Percentiles rank a stretch among this genome's conserved stretches.
Evolutionary conservation across 2,329 filamentous ascomycete genomes (phyloP).

Genomic region (Penicillium sp.): DNA sequence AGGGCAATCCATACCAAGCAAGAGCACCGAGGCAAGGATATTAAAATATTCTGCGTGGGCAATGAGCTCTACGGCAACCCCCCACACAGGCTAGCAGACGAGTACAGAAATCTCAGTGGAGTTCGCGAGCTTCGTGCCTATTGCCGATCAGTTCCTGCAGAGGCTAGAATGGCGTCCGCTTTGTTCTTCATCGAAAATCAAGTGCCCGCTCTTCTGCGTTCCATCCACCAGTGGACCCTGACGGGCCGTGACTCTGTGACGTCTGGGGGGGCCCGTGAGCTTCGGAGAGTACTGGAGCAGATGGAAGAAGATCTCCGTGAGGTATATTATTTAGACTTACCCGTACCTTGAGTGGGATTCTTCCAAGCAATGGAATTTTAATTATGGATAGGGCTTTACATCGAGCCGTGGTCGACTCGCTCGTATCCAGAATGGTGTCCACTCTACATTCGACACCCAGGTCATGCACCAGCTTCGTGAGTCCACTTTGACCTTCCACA

Average conservation of each 20-base stretch:
- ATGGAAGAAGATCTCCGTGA: neutral
- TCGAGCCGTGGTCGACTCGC: neutral
- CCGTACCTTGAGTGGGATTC: neutral
- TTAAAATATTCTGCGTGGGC: neutral
- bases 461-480: slow-evolving; percentile 3
- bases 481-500: neutral
- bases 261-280: neutral
- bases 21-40: neutral
- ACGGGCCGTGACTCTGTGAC: neutral
- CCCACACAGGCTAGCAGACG: neutral
- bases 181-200: neutral
- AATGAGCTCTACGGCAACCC: slow-evolving; percentile 5
- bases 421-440: neutral
- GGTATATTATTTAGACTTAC: neutral
- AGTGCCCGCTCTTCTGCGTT: neutral
- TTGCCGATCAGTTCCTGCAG: slow-evolving; percentile 1
- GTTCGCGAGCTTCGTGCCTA: slow-evolving; percentile 3
- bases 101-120: neutral
- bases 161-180: neutral
- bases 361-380: neutral
- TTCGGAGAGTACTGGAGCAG: neutral
- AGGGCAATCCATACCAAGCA: neutral
- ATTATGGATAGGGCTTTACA: neutral
- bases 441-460: neutral
- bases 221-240: neutral